phyloP scores from a whole-genome alignment of 768 basidiomycete species.

The Wakefieldia striispora region DNA sequence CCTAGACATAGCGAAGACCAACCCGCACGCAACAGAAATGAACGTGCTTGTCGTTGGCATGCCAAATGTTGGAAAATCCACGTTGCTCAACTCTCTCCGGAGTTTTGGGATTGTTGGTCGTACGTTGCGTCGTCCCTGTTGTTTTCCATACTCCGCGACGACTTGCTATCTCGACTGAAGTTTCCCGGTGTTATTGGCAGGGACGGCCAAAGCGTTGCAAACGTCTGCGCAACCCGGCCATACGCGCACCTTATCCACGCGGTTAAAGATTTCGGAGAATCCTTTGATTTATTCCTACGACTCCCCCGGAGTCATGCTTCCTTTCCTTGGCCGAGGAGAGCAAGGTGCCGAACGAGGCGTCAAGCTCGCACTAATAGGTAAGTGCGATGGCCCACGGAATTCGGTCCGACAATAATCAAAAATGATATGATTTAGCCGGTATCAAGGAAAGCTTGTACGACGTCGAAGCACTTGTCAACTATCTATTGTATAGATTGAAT shows the following conservation, averaged over 20 bases:
- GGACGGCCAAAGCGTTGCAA: slow-evolving; percentile 83
- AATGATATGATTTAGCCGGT: slow-evolving; percentile 55
- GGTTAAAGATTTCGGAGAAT: slow-evolving; percentile 77
- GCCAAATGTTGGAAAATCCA: slow-evolving; percentile 99
- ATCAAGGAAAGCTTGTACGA: slow-evolving; percentile 94
- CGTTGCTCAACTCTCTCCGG: slow-evolving; percentile 85
- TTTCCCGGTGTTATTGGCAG: slow-evolving; percentile 32
- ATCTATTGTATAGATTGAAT: slow-evolving; percentile 84
- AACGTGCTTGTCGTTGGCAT: slow-evolving; percentile 95
- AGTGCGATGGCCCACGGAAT: slow-evolving; percentile 32
- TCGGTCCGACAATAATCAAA: slow-evolving; percentile 3
- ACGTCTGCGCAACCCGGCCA: slow-evolving; percentile 89
- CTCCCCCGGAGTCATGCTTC: slow-evolving; percentile 95
- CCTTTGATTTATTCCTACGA: slow-evolving; percentile 93
- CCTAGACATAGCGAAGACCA: slow-evolving; percentile 65
- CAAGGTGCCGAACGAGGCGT: slow-evolving; percentile 88
- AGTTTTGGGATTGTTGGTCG: slow-evolving; percentile 85
- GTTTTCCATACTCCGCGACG: neutral
- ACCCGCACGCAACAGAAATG: slow-evolving; percentile 70
- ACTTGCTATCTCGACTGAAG: slow-evolving; percentile 3
- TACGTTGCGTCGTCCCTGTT: slow-evolving; percentile 40
- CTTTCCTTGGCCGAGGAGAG: slow-evolving; percentile 84
- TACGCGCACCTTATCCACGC: slow-evolving; percentile 85
- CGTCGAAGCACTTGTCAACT: slow-evolving; percentile 78
- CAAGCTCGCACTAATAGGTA: slow-evolving; percentile 91